Evolutionary conservation across 306 rosid genomes (phyloP), one percentile per base, ranked within the genome.

Genomic region (Fragaria iinumae): DNA sequence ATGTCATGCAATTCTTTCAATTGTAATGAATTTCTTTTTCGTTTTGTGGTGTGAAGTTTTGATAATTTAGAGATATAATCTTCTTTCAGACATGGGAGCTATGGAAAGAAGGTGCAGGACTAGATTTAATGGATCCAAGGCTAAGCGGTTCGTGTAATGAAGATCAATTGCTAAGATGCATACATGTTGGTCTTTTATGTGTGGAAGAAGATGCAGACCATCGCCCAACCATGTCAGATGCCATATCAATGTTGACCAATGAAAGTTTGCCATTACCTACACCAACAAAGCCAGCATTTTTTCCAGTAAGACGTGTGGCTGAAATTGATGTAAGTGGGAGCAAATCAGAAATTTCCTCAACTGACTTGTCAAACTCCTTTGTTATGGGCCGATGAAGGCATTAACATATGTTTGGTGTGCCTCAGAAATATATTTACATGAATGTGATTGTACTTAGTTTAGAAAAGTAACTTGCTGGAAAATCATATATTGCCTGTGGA

Each of bases 171-270:
- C 14, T 59, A n/a, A 47, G 71, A 60, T 57, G 52, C 62, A 71
- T 78, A n/a, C 72, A 78, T 36, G 71, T 78, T 14, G 65, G 66
- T 39, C 72, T 78, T 12, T 34, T 60, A 8, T 78, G 81, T 10
- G 76, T 78, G 23, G 81, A 78, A 41, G 80, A 76, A 34, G 17
- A 32, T 17, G 43, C 67, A 4, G 74, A 29, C 11, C 67, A 38
- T 12, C 67, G 68, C 8, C 80, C 80, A 12, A 16, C 56, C 43
- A 67, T 76, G 80, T 67, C 34, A 14, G 80, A 76, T 25, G 63
- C 67, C 27, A 25, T 76, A 36, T 38, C 74, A 9, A 67, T 76
- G 74, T 38, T 67, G 32, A 67, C 80, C 69, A 76, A 76, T 41
- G 74, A 53, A 76, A 67, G 67, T 21, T 16, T 56, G 63, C 29